Evolutionary conservation across 2,329 filamentous ascomycete species (phyloP).

Genomic region (Alternaria ethzedia): DNA sequence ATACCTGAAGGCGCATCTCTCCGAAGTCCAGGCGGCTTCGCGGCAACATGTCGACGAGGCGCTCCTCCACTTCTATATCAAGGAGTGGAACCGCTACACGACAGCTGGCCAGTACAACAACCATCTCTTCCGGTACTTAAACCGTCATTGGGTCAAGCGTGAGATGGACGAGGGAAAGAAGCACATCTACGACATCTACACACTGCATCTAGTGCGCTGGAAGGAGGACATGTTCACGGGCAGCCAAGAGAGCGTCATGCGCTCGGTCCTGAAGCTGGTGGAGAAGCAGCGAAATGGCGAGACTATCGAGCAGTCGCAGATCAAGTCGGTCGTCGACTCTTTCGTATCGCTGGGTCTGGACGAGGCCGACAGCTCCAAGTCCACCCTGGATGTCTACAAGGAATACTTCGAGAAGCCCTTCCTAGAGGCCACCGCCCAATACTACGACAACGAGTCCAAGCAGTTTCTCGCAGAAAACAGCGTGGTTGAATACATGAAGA

Average conservation of each 20-base stretch:
- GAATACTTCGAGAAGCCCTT: conserved; percentile 93
- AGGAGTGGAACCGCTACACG: conserved; percentile 95
- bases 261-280: conserved; percentile 89
- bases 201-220: conserved; percentile 94
- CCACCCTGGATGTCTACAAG: conserved; percentile 93
- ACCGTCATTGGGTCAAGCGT: conserved; percentile 97
- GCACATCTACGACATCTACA: conserved; percentile 97
- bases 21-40: conserved; percentile 72
- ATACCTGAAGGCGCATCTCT: conserved; percentile 81
- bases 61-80: conserved; percentile 89
- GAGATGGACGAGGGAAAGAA: conserved; percentile 99
- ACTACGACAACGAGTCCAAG: conserved; percentile 91
- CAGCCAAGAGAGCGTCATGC: conserved; percentile 90
- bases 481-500: conserved; percentile 99
- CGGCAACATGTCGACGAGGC: conserved; percentile 87
- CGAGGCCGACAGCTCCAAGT: conserved; percentile 90
- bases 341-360: conserved; percentile 94
- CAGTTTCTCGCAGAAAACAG: conserved; percentile 96
- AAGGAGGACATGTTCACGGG: conserved; percentile 86
- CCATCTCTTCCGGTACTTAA: conserved; percentile 94
- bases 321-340: conserved; percentile 95
- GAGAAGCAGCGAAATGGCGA: conserved; percentile 98
- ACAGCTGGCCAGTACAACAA: conserved; percentile 97
- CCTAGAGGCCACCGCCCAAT: conserved; percentile 79
- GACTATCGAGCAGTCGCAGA: conserved; percentile 95